These are phyloP conservation scores for Gymnopilus dilepis DNA, from an alignment of 768 basidiomycete species.

Conservation along the genomic window DNA sequence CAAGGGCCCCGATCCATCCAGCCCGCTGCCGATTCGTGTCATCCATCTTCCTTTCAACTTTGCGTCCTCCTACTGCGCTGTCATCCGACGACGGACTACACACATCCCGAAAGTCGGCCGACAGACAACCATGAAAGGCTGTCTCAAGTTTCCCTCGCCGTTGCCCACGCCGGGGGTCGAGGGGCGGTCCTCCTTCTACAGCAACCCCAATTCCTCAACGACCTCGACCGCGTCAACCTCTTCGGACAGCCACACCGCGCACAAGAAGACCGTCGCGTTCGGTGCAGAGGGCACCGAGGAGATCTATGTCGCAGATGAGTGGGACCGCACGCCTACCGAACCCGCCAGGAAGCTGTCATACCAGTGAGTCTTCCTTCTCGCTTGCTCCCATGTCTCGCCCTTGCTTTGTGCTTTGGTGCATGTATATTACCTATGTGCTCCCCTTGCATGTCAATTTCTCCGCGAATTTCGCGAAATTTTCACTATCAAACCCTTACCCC, in stretches of 20 bases:
- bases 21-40: not conserved
- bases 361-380: slow-evolving; percentile 53
- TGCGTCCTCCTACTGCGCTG: too few species aligned
- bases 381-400: slow-evolving; percentile 2
- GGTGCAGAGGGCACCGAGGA: slow-evolving; percentile 58
- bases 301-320: slow-evolving; percentile 72
- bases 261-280: slow-evolving; percentile 67
- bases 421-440: slow-evolving; percentile 4
- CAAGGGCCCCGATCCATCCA: not conserved
- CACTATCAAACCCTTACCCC: slow-evolving; percentile 3
- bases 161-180: slow-evolving; percentile 5
- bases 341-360: slow-evolving; percentile 67
- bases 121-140: slow-evolving; percentile 39
- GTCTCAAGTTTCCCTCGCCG: slow-evolving; percentile 37
- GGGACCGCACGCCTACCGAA: slow-evolving; percentile 78
- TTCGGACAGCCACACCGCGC: slow-evolving; percentile 1
- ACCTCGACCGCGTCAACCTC: slow-evolving; percentile 9
- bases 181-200: slow-evolving; percentile 10
- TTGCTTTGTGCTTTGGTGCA: not conserved
- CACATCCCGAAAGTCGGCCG: not conserved
- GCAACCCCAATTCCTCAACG: slow-evolving; percentile 11
- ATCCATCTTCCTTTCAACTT: not conserved
- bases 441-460: slow-evolving; percentile 1
- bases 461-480: too few species aligned
- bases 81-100: not conserved